Base-by-base conservation (phyloP, 768 basidiomycete genomes). In the Suillus bovinus region DNA sequence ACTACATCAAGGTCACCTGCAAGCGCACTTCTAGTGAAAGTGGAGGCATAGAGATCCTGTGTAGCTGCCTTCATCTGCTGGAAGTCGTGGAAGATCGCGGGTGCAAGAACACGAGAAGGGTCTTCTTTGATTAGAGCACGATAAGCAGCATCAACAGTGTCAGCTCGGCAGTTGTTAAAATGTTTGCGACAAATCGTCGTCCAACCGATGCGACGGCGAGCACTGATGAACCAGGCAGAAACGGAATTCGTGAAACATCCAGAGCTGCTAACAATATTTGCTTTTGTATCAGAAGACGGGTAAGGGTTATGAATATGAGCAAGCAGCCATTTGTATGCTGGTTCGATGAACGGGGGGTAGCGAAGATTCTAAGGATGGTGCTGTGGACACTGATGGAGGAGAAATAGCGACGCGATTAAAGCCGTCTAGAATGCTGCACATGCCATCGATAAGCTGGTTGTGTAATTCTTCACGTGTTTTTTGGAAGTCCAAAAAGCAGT, bases 131-230 rank as follows among this genome's bases (percentile, higher is more conserved):
- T 59, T 3, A 73, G 58, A 1, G 71, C 70, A 2, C 71, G 64
- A 39, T 62, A 68, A 5, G 77, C 77, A 2, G 73, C 69, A 3
- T 73, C 69, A 0, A 75, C 0, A 3, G 69, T 63, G 5, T 73
- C 72, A 3, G 63, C 60, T 4, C 70, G 60, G 5, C 70, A 68
- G 1, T 66, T 70, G 9, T 66, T 60, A 22, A 78, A 74, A 38
- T 29, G 33, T 3, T 70, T 66, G 1, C 72, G 74, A 5, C 81
- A 78, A 0, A 84, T 57, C 0, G 59, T 16, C 11, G 79, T 84
- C 85, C 85, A 86, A 0, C 84, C 84, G 0, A 85, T 85, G 0
- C 83, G 78, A 24, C 79, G 80, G 1, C 85, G 78, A 1, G 71
- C 74, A 9, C 80, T 78, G 22, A 76, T 64, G 36, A 86, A 86